Percentiles rank a stretch among this genome's conserved stretches.
Evolutionary conservation across 805 yeast genomes (phyloP).

Genomic region (Saccharomycopsis oosterbeekiorum): DNA sequence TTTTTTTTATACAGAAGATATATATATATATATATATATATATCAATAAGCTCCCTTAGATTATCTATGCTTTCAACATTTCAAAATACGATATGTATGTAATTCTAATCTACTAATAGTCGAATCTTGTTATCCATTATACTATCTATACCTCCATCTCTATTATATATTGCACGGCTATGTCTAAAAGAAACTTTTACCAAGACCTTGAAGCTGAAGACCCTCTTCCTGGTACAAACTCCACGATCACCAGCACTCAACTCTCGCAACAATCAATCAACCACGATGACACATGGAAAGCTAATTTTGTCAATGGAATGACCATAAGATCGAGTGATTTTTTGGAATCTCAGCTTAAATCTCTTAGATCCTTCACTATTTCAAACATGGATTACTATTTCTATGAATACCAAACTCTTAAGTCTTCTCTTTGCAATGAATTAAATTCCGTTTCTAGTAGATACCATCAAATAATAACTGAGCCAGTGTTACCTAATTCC

Average conservation of each 20-base stretch:
- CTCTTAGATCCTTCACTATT: constrained; percentile 31
- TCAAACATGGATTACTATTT: constrained; percentile 29
- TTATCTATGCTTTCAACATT: too few relatives aligned
- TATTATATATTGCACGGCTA: neutral
- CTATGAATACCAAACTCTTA: constrained; percentile 39
- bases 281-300: constrained; percentile 20
- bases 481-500: constrained; percentile 46
- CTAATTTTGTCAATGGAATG: constrained; percentile 42
- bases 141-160: too few relatives aligned
- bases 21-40: too few relatives aligned
- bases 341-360: constrained; percentile 35
- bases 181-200: constrained; percentile 35
- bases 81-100: too few relatives aligned
- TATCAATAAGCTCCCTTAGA: too few relatives aligned
- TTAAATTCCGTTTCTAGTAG: constrained; percentile 24
- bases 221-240: constrained; percentile 37
- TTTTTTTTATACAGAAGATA: too few relatives aligned
- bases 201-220: constrained; percentile 39
- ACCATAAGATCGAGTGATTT: constrained; percentile 40
- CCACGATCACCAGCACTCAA: constrained; percentile 22
- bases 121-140: too few relatives aligned
- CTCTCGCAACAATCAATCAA: constrained; percentile 24
- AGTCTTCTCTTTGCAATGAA: constrained; percentile 39
- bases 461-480: constrained; percentile 32
- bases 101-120: too few relatives aligned